Base-by-base conservation (phyloP, 495 filamentous ascomycete species). In the Lindgomyces ingoldianus region DNA sequence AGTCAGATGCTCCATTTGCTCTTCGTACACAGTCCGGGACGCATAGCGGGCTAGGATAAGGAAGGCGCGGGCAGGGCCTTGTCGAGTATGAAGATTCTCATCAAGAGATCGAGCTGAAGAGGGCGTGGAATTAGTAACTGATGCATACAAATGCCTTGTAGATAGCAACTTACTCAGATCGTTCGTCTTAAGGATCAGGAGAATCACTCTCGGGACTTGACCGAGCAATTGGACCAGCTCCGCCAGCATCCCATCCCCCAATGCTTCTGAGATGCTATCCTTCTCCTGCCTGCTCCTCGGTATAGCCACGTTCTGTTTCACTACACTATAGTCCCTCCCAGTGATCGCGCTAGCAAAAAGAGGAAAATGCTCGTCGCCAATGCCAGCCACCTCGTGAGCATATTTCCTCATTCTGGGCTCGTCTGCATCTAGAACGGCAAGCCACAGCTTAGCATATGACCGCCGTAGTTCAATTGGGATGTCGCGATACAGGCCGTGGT, bases 111-210 rank as follows among this genome's bases (percentile, higher is more conserved):
- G 86, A 26, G 94, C 84, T 87, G 30, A 12, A 19, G 10, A 44
- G n/a, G 30, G 25, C 47, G 25, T 56, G 30, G 67, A 47, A 70
- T 70, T 53, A 60, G 49, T 49, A 8, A 22, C 19, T 14, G 8
- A 64, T 39, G 22, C 0, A 36, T n/a, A 18, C 4, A 24, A 30
- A 11, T 57, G 39, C 22, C 21, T 44, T 54, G 54, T 24, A 21
- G 10, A 24, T 74, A 81, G 68, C 77, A 83, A 76, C 84, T 71
- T 80, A 87, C 84, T 99, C 42, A 99, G 78, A 75, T 99, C 95
- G 73, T 99, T 99, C 1, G 95, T 99, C 77, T 99, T 99, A 55
- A 99, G 81, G 68, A 99, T 97, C 4, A 99, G 79, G 16, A 99
- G 82, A 41, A 99, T 95, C 59, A 98, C 89, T 12, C 91, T 79